Base-by-base conservation (phyloP, 2,329 filamentous ascomycete genomes). In the Cladosporium sp. region DNA sequence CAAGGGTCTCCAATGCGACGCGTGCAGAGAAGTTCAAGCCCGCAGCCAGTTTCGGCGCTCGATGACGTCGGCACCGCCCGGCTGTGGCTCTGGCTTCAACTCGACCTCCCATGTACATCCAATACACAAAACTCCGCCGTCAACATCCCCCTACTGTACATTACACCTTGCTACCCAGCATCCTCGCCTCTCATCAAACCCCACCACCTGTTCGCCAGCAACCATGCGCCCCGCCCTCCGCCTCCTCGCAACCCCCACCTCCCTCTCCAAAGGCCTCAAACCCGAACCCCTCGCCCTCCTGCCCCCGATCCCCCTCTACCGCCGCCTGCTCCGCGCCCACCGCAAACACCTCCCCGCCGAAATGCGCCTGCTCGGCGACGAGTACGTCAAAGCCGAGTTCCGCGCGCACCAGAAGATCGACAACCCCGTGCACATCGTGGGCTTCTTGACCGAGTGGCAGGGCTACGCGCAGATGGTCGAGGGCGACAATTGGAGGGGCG, bases 401-500 rank as follows among this genome's bases (percentile, higher is more conserved):
- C 80, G 89, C 55, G 86, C 87, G 1, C 93, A 97, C 66, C 80
- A 80, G 55, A 78, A 83, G 33, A 82, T 95, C 45, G 92, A 97
- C 55, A 97, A 97, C 64, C 91, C 93, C 0, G 81, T 89, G 22
- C 92, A 97, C 67, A 82, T 98, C 71, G 89, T 97, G 63, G 93
- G 92, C 1, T 98, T 98, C 70, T 77, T 98, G 61, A 92, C 88
- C 0, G 91, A 97, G 70, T 98, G 92, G 92, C 93, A 98, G 70
- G 74, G 89, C 49, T 98, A 97, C 66, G 91, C 90, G 2, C 92
- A 98, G 68, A 85, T 89, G 67, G 74, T 98, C 13, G 92, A 97
- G 66, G 92, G 91, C 0, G 86, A 95, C 49, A 70, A 78, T 0
- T 97, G 93, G 93, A 77, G 80, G 55, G 92, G 86, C 1, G 88